phyloP scores from a whole-genome alignment of 176 grass and related monocot genomes.

The Chloris gayana region DNA sequence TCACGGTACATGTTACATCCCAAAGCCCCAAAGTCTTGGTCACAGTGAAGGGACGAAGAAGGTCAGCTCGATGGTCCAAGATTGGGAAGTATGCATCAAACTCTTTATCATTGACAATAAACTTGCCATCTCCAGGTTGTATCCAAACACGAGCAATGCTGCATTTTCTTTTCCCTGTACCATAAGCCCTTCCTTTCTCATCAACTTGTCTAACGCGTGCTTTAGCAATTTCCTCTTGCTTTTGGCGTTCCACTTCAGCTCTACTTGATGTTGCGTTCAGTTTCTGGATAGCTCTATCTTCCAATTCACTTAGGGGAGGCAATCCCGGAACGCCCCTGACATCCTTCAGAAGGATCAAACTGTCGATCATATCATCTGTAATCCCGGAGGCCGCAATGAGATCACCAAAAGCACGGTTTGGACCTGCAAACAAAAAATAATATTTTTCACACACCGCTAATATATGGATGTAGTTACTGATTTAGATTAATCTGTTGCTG shows the following conservation, averaged over 20 bases:
- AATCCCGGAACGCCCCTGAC: constrained; percentile 61
- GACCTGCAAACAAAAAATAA: constrained; percentile 52
- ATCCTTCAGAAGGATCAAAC: constrained; percentile 95
- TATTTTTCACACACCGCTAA: background rate
- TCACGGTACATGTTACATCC: constrained; percentile 81
- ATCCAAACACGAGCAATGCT: constrained; percentile 90
- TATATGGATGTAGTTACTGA: background rate
- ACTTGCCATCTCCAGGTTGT: constrained; percentile 82
- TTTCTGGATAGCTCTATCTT: constrained; percentile 78
- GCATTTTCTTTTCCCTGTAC: constrained; percentile 93
- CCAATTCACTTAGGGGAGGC: constrained; percentile 79
- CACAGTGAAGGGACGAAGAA: constrained; percentile 87
- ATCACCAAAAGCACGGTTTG: constrained; percentile 89
- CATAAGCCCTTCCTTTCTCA: constrained; percentile 97
- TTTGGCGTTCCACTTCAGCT: constrained; percentile 68
- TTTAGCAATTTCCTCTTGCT: constrained; percentile 79
- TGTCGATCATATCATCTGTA: constrained; percentile 87
- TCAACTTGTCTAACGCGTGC: constrained; percentile 79
- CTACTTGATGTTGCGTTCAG: constrained; percentile 73
- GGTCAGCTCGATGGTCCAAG: constrained; percentile 86
- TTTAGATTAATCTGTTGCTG: background rate
- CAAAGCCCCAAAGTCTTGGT: constrained; percentile 78
- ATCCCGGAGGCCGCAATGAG: constrained; percentile 70
- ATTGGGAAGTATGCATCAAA: constrained; percentile 95
- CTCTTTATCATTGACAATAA: constrained; percentile 89